Evolutionary conservation across 148 eudicot species (phyloP).

Genomic region (Chenopodium suecicum): DNA sequence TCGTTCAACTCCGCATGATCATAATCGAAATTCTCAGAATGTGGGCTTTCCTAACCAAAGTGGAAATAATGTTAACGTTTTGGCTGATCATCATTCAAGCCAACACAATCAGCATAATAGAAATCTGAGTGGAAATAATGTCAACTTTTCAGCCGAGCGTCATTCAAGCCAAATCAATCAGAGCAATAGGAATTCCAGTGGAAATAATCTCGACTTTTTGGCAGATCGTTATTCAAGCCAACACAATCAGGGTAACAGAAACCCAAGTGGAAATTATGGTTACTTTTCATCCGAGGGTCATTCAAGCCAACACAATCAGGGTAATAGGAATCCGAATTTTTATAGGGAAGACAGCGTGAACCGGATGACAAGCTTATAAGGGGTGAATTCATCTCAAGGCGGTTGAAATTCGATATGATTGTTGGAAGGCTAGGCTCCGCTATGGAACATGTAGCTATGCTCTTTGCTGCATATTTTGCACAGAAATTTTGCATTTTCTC

Average conservation of each 20-base stretch:
- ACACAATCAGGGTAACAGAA: no score
- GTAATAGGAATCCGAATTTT: neutral
- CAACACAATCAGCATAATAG: constrained; percentile 9
- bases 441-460: constrained; percentile 15
- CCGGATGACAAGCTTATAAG: neutral
- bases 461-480: constrained; percentile 20
- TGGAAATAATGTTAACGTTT: neutral
- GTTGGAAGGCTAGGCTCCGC: neutral
- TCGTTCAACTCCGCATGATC: constrained; percentile 26
- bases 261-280: neutral
- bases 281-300: constrained; percentile 9
- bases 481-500: constrained; percentile 27
- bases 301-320: constrained; percentile 1
- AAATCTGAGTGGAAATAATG: constrained; percentile 9
- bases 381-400: neutral
- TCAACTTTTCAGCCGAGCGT: neutral
- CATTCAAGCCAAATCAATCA: neutral
- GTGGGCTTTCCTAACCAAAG: constrained; percentile 18
- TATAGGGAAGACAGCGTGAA: constrained; percentile 8
- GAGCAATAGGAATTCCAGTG: neutral
- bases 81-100: neutral
- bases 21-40: constrained; percentile 25
- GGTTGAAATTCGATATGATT: neutral
- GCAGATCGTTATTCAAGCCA: constrained; percentile 6
- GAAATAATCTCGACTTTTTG: neutral